Evolutionary conservation across 2,329 filamentous ascomycete species (phyloP).

Genomic region (Talaromyces rugulosus): DNA sequence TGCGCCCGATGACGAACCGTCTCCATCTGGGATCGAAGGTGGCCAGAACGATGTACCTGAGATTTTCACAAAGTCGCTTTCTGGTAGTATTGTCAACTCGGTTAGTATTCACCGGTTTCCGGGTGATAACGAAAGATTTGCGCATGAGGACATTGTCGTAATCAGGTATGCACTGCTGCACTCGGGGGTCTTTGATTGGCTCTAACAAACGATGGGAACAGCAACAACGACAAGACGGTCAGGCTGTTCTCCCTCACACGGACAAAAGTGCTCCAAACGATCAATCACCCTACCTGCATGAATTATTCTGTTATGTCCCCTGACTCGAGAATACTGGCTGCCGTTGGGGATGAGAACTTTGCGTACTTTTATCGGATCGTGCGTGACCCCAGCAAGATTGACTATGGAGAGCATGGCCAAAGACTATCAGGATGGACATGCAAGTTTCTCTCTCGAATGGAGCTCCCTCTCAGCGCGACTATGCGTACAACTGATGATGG

Average conservation of each 20-base stretch:
- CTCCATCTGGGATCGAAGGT: conserved; percentile 16
- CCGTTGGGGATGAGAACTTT: conserved; percentile 81
- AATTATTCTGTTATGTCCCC: conserved; percentile 94
- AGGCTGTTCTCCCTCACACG: conserved; percentile 73
- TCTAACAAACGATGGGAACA: conserved; percentile 56
- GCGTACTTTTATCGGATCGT: conserved; percentile 71
- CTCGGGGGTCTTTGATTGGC: neutral
- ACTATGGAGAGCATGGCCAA: conserved; percentile 25
- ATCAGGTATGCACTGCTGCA: conserved; percentile 36
- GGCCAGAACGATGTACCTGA: conserved; percentile 31
- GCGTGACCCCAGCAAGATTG: conserved; percentile 24
- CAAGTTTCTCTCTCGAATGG: conserved; percentile 34
- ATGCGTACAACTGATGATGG: conserved; percentile 28
- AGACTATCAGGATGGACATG: conserved; percentile 39
- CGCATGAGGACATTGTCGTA: conserved; percentile 54
- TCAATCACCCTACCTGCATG: conserved; percentile 77
- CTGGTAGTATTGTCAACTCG: conserved; percentile 63
- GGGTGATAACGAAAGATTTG: conserved; percentile 25
- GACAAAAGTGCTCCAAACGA: conserved; percentile 62
- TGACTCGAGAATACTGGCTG: conserved; percentile 72
- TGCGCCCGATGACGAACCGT: conserved; percentile 15
- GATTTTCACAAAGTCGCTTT: conserved; percentile 56
- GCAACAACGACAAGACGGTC: conserved; percentile 89
- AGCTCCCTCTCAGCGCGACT: conserved; percentile 36
- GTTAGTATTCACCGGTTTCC: conserved; percentile 59